Base-by-base conservation (phyloP, 257 asterid species). In the Solanum boliviense region DNA sequence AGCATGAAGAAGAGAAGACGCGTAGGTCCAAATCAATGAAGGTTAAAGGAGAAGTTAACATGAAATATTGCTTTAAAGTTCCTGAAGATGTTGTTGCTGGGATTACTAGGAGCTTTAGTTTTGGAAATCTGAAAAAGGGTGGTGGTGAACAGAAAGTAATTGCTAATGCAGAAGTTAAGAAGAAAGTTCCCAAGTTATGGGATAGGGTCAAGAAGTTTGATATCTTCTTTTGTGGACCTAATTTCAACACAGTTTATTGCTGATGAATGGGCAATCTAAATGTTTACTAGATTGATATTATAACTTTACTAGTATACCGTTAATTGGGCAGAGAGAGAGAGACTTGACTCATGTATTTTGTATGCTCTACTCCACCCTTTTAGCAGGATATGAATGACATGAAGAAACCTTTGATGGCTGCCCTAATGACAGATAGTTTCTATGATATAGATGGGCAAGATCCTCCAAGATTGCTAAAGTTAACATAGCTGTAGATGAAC, bases 151-250 rank as follows among this genome's bases (percentile, higher is more conserved):
- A 89, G 86, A 87, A 84, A 48, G 86, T 56, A 21, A 89, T 84
- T 20, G 90, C 84, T 36, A 88, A 67, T 16, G 31, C 20, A 7
- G 86, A 46, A 9, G 70, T 68, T 48, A 78, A 20, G 31, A 86
- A 81, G 68, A 88, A 60, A 90, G 96, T 29, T 86, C 83, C 89
- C 0, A 95, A 91, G 94, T 44, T 94, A 88, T 96, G 98, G 99
- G 94, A 90, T 34, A 91, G 91, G 92, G 93, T 94, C 68, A 96
- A 91, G 94, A 96, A 93, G 92, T 92, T 95, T 21, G 98, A 96
- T 79, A 68, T 95, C 89, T 91, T 96, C 86, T 90, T 60, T 5
- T 93, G 99, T 85, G 95, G 94, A 18, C 93, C 97, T 67, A 90
- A 90, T 52, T 74, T 90, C 83, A 89, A 88, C 87, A 87, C 94